Evolutionary conservation across 139 green algal species (phyloP).

Genomic region (Chlorella vulgaris): DNA sequence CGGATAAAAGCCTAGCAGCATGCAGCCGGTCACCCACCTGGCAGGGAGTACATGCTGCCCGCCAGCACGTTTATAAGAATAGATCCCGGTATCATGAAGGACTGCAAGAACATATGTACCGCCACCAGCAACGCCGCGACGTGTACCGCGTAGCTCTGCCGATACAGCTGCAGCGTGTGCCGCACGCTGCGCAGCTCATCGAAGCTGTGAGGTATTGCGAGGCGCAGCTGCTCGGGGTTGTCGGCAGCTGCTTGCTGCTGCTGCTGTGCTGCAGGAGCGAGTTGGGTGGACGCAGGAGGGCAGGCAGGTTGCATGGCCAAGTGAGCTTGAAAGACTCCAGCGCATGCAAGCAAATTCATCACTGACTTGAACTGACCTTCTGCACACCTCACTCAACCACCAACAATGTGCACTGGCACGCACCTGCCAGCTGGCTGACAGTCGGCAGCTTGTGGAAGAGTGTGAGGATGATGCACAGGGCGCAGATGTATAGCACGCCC

Average conservation of each 20-base stretch:
- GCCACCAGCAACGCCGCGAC: conserved; percentile 42
- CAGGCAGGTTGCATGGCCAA: not conserved
- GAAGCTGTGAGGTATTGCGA: conserved; percentile 31
- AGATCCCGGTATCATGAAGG: conserved; percentile 46
- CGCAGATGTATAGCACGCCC: conserved; percentile 19
- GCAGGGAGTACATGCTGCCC: conserved; percentile 40
- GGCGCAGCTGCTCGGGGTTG: not conserved
- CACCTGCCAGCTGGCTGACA: conserved; percentile 26
- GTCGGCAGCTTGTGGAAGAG: conserved; percentile 31
- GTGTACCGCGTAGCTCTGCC: conserved; percentile 44
- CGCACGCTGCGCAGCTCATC: conserved; percentile 34
- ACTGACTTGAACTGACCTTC: too few relatives aligned
- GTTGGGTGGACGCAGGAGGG: not conserved
- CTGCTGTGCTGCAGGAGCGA: conserved; percentile 19
- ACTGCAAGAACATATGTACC: conserved; percentile 62
- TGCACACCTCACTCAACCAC: not conserved
- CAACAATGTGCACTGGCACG: not conserved
- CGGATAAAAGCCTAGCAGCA: not conserved
- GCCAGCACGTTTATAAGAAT: conserved; percentile 43
- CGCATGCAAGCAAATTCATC: too few relatives aligned
- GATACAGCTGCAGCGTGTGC: conserved; percentile 46
- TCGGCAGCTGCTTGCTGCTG: not conserved
- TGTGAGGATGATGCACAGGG: conserved; percentile 16
- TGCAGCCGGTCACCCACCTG: not conserved
- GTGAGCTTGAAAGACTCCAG: not conserved